phyloP scores from a whole-genome alignment of 768 basidiomycete species.

The Auricularia sp. region DNA sequence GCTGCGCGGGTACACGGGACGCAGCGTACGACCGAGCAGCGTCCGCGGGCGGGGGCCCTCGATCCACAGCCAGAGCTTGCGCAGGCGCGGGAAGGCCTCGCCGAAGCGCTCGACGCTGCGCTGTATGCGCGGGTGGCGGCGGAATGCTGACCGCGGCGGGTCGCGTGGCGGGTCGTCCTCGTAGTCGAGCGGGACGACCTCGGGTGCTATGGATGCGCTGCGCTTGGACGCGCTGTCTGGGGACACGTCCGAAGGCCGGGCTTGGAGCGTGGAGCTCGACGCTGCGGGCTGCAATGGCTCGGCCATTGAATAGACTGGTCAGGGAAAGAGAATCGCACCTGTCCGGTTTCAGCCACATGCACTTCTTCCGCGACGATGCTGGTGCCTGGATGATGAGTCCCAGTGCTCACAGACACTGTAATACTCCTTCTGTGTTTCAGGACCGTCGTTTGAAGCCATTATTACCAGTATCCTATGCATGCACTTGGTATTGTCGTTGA shows the following conservation, averaged over 20 bases:
- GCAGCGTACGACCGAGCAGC: not conserved
- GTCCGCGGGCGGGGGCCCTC: not conserved
- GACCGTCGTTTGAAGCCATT: no score
- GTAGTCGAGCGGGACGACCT: not conserved
- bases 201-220: not conserved
- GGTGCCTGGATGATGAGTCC: no score
- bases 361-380: not conserved
- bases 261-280: not conserved
- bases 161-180: not conserved
- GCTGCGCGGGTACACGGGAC: not conserved
- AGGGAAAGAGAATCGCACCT: no score
- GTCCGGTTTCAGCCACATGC: not conserved
- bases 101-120: not conserved
- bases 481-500: no score
- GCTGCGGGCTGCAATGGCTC: not conserved
- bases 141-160: not conserved
- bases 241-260: not conserved
- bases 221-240: not conserved
- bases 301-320: not conserved
- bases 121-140: not conserved
- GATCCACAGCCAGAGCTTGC: not conserved
- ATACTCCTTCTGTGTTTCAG: no score
- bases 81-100: not conserved
- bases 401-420: no score
- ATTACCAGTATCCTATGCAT: no score